Evolutionary conservation across 192 early-diverging fungal genomes (phyloP), one percentile per base, ranked within the genome.

Genomic region (Podila epicladia): DNA sequence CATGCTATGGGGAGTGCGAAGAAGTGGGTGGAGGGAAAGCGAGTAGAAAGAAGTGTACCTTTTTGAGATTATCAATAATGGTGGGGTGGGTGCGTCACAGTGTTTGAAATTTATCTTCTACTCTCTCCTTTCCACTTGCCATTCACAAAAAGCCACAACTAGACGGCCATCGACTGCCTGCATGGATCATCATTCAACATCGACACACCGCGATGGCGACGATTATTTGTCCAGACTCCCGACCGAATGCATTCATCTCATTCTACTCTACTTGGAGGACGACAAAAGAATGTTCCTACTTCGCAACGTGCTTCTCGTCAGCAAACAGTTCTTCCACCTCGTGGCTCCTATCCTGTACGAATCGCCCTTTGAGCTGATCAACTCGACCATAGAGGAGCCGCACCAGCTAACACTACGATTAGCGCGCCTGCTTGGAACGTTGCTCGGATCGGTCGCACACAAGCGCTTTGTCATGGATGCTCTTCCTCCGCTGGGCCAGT

Each of bases 171-270:
- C 38, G 33, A 33, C 33, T 33, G 38, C 38, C 9, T 7, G 41
- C 41, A 45, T 45, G 41, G 41, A 45, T 15, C 41, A 45, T 45
- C 41, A 8, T 9, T 45, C 41, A 45, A 8, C 41, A 45, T 45
- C 41, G 13, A 15, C 13, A 15, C 41, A 15, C 41, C 41, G 1
- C 41, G 3, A 45, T 45, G 41, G 41, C 45, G 4, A 41, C 63
- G 9, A 22, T 65, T 20, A 29, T 35, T 11, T 35, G 50, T 41
- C 67, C 8, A 35, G 35, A 2, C 55, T 75, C 11, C 74, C 74
- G 2, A 41, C 67, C 15, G 74, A 75, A 28, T 75, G 74, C 48
- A 67, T 75, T 31, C 67, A 75, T 19, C 64, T 69, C 19, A 69
- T 75, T 62, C n/a, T 69, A 4, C 29, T 62, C 22, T 53, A 75